Evolutionary conservation across 352 stramenopile species (phyloP).

Genomic region (Blastocystis hominis): DNA sequence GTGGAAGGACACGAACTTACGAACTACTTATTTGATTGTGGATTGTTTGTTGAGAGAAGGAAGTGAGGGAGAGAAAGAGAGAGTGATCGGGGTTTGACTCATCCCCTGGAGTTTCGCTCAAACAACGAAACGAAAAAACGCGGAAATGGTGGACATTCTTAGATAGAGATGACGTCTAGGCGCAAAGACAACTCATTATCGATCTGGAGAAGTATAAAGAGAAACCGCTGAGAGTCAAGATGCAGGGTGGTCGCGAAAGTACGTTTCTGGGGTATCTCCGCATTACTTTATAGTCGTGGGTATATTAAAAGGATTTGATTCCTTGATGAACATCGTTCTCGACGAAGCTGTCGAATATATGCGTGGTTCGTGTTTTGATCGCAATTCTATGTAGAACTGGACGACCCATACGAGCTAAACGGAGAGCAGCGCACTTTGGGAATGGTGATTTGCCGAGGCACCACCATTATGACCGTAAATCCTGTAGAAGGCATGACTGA

Average conservation of each 20-base stretch:
- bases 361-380: slow-evolving; percentile 63
- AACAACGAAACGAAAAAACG: too few relatives aligned
- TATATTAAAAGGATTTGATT: slow-evolving; percentile 85
- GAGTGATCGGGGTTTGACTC: too few relatives aligned
- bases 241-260: background rate
- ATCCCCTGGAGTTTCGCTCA: too few relatives aligned
- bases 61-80: too few relatives aligned
- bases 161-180: background rate
- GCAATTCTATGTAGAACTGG: slow-evolving; percentile 66
- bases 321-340: slow-evolving; percentile 89
- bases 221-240: background rate
- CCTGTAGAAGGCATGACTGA: slow-evolving; percentile 70
- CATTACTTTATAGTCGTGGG: slow-evolving; percentile 67
- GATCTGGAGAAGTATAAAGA: background rate
- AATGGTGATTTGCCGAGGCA: slow-evolving; percentile 78
- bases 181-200: background rate
- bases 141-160: background rate
- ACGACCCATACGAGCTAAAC: slow-evolving; percentile 76
- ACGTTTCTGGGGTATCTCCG: background rate
- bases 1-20: too few relatives aligned
- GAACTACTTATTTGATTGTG: too few relatives aligned
- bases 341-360: slow-evolving; percentile 88
- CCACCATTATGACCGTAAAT: slow-evolving; percentile 68
- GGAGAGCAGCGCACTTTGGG: slow-evolving; percentile 81
- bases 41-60: too few relatives aligned